Conservation (phyloP, 2,329 filamentous ascomycete genomes). For the Trichoderma polysporum region DNA sequence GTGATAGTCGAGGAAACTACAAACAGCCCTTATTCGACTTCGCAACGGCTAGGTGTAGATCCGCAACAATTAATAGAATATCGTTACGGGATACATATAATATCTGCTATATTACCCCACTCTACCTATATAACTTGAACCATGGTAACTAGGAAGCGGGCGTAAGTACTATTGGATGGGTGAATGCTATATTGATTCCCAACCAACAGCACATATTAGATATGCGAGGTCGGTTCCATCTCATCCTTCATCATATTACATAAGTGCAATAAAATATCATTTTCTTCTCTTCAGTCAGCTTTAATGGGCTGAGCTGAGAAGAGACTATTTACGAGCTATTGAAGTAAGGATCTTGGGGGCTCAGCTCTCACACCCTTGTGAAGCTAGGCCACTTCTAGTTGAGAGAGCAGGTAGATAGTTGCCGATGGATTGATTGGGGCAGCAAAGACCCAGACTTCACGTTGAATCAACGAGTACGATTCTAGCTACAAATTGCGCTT, state of each 20-base stretch:
- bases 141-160: too few relatives aligned
- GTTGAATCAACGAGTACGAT: neutral
- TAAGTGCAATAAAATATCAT: neutral
- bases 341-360: neutral
- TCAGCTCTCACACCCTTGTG: neutral
- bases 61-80: too few relatives aligned
- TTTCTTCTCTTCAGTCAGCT: neutral
- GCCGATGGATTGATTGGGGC: neutral
- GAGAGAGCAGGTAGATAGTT: neutral
- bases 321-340: neutral
- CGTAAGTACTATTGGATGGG: neutral
- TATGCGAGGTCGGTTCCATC: neutral
- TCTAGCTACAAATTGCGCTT: neutral
- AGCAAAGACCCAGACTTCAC: neutral
- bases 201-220: neutral
- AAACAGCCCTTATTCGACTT: too few relatives aligned
- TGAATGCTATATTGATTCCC: neutral
- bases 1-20: too few relatives aligned
- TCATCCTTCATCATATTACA: neutral
- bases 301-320: neutral
- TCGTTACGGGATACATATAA: too few relatives aligned
- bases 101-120: too few relatives aligned
- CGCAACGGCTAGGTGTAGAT: too few relatives aligned
- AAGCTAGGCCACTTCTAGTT: neutral
- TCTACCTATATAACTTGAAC: too few relatives aligned